Percentiles rank a stretch among this genome's conserved stretches.
Conservation (phyloP, 75 land plant genomes). For the Picea sitchensis region DNA sequence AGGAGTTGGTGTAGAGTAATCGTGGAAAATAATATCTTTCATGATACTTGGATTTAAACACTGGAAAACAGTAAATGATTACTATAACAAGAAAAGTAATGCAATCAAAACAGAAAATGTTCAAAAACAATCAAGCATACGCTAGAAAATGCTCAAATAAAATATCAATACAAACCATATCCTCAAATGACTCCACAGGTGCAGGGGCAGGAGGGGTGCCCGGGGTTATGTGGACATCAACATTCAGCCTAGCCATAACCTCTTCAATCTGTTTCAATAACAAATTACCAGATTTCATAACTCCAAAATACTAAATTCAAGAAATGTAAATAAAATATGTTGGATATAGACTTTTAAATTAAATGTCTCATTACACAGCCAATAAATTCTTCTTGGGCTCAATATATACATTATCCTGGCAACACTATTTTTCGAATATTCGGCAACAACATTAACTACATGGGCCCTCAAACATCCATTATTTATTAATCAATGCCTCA, state of each 20-base stretch:
- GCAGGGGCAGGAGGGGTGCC: conserved; percentile 59
- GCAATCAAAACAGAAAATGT: background rate
- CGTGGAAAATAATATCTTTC: conserved; percentile 67
- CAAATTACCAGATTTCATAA: background rate
- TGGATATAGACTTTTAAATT: background rate
- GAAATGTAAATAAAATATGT: conserved; percentile 6
- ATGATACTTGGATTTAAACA: conserved; percentile 55
- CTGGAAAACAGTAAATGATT: conserved; percentile 13
- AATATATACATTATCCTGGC: background rate
- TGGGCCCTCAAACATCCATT: background rate
- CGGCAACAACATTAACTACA: background rate
- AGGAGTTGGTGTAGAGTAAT: conserved; percentile 65
- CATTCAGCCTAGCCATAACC: conserved; percentile 59
- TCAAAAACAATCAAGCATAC: background rate
- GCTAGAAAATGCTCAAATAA: background rate
- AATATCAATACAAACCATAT: conserved; percentile 42
- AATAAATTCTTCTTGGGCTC: background rate
- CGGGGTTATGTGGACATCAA: conserved; percentile 58
- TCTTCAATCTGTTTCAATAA: conserved; percentile 50
- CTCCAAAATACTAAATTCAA: background rate
- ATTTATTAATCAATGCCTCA: background rate
- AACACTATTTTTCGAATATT: background rate
- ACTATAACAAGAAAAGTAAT: background rate
- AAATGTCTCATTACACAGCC: background rate
- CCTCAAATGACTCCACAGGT: conserved; percentile 67